These are phyloP conservation scores for Verticillium longisporum DNA, from an alignment of 2,329 filamentous ascomycete species.

Conservation along the genomic window DNA sequence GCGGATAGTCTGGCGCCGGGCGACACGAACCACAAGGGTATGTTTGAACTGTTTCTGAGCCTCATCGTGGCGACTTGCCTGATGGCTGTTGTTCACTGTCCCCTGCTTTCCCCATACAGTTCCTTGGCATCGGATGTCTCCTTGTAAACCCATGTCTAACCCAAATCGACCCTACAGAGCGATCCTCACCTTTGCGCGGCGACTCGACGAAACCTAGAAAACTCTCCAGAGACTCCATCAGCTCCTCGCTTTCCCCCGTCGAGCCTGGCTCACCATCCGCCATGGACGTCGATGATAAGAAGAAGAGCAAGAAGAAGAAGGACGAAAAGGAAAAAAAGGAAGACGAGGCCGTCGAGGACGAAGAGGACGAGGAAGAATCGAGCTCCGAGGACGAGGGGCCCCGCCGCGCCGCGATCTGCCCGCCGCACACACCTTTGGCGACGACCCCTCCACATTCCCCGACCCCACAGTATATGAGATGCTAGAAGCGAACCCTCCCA, in stretches of 20 bases:
- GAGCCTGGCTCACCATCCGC: slow-evolving; percentile 42
- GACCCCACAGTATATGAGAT: slow-evolving; percentile 97
- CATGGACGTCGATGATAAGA: slow-evolving; percentile 35
- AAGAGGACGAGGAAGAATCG: slow-evolving; percentile 38
- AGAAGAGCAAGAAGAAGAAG: slow-evolving; percentile 2
- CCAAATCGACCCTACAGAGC: slow-evolving; percentile 28
- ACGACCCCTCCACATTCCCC: slow-evolving; percentile 82
- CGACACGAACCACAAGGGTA: slow-evolving; percentile 33
- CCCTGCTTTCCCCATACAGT: too few relatives aligned
- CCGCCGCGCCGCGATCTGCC: slow-evolving; percentile 59
- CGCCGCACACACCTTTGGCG: slow-evolving; percentile 82
- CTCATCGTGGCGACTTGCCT: too few relatives aligned
- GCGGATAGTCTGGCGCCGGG: slow-evolving; percentile 50
- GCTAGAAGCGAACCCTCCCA: slow-evolving; percentile 57
- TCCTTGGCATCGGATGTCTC: neutral
- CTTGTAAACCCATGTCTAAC: neutral
- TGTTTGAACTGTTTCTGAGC: slow-evolving; percentile 7
- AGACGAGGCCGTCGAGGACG: slow-evolving; percentile 27
- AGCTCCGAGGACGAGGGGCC: slow-evolving; percentile 53
- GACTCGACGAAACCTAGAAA: slow-evolving; percentile 40
- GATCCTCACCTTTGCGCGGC: slow-evolving; percentile 47
- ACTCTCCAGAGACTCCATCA: slow-evolving; percentile 46
- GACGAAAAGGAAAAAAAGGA: slow-evolving; percentile 28
- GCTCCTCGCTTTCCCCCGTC: slow-evolving; percentile 54
- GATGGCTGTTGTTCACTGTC: too few relatives aligned